Evolutionary conservation across 2,329 filamentous ascomycete genomes (phyloP), one percentile per base, ranked within the genome.

Genomic region (Thelonectria blattea): DNA sequence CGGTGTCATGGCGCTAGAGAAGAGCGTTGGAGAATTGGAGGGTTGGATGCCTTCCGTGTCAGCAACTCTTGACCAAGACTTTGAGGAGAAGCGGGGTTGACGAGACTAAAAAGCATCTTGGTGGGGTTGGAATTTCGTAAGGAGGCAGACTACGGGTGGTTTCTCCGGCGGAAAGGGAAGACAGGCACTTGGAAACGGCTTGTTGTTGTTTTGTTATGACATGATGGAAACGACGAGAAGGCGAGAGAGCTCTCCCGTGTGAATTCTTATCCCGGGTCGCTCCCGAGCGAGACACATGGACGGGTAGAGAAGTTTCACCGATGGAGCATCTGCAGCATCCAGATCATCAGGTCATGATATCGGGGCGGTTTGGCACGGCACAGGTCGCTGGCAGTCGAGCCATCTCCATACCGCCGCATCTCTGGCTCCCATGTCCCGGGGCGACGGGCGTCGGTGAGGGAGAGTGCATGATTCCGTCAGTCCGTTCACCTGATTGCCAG

Each of bases 51-150:
- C 27, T 30, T 30, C 8, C 2, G 10, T 14, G 34, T 15, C 34
- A 37, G 34, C 34, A 37, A 37, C 20, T 39, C 34, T 45, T 15
- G 32, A 55, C 34, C 43, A 60, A 58, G 59, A 53, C 52, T 59
- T 42, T 50, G 59, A 37, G 30, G 34, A 32, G 18, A 17, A 48
- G 57, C 47, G 63, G 63, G 63, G 58, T 60, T 46, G 39, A 59
- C n/a, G 50, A 60, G 52, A 52, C 45, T 48, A 60, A 55, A 34
- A 34, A 46, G 39, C 14, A 4, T 27, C 54, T 37, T 48, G 39
- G 59, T 60, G 53, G 66, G 59, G 62, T 52, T 60, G 47, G 45
- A 47, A 60, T 62, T 27, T 64, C 46, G 52, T 62, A 60, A 58
- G 42, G 47, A 53, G n/a, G 45, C 51, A 45, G 41, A 53, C 39